These are phyloP conservation scores for Paxillus ammoniavirescens DNA, from an alignment of 768 basidiomycete species.

Conservation along the genomic window DNA sequence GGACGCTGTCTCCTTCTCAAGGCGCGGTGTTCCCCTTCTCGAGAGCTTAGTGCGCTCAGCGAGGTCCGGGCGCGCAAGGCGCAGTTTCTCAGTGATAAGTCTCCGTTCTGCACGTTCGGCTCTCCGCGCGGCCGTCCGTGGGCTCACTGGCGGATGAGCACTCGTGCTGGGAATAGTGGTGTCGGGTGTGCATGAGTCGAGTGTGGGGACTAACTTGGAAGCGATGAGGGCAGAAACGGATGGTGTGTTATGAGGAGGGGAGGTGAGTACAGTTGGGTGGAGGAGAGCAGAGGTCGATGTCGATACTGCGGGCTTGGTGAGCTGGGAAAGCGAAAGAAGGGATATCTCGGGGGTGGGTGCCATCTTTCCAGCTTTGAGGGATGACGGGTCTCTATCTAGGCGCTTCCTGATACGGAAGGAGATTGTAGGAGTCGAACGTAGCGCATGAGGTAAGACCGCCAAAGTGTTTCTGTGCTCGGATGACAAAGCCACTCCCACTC, in stretches of 20 bases:
- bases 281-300: conserved; percentile 6
- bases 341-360: background rate
- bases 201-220: background rate
- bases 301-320: background rate
- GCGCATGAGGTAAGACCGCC: background rate
- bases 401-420: conserved; percentile 22
- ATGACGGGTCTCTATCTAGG: background rate
- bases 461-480: background rate
- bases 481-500: background rate
- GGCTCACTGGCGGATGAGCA: conserved; percentile 3
- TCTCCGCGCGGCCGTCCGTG: conserved; percentile 20
- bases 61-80: conserved; percentile 43
- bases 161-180: background rate
- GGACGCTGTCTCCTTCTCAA: background rate
- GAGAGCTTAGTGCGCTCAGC: conserved; percentile 30
- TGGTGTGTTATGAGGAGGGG: background rate
- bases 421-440: conserved; percentile 10
- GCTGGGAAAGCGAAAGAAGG: background rate
- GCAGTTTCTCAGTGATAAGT: conserved; percentile 39
- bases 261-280: background rate
- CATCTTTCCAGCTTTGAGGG: conserved; percentile 1
- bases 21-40: conserved; percentile 6
- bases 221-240: background rate
- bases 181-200: background rate
- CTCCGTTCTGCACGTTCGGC: conserved; percentile 19